Conservation (phyloP, 2,329 filamentous ascomycete species). For the Fusarium cicatricum region DNA sequence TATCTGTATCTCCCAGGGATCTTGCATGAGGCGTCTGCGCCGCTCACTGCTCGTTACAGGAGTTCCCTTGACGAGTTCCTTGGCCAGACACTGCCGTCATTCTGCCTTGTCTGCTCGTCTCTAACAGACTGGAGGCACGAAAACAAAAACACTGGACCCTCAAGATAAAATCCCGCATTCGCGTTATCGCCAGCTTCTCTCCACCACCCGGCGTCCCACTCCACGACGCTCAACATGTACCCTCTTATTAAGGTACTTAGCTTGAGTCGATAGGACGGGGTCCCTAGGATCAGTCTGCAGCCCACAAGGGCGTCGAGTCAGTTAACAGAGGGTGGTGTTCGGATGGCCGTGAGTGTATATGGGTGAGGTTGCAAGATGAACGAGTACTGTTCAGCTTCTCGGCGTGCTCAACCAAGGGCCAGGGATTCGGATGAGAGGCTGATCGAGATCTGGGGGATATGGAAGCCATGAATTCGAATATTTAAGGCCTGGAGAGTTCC, state of each 20-base stretch:
- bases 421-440: slow-evolving; percentile 4
- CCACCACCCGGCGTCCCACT: slow-evolving; percentile 30
- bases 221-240: slow-evolving; percentile 8
- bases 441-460: slow-evolving; percentile 2
- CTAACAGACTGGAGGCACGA: slow-evolving; percentile 38
- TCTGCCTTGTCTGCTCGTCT: slow-evolving; percentile 5
- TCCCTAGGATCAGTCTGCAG: slow-evolving; percentile 9
- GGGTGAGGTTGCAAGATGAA: slow-evolving; percentile 10
- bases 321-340: slow-evolving; percentile 29
- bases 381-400: neutral
- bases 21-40: slow-evolving; percentile 15
- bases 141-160: slow-evolving; percentile 40
- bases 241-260: slow-evolving; percentile 19
- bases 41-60: slow-evolving; percentile 2
- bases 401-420: neutral
- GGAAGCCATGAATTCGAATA: slow-evolving; percentile 12
- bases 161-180: slow-evolving; percentile 44
- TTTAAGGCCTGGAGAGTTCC: slow-evolving; percentile 29
- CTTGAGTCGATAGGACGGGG: slow-evolving; percentile 18
- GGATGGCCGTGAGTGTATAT: slow-evolving; percentile 14
- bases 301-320: slow-evolving; percentile 28
- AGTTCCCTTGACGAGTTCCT: neutral
- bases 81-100: slow-evolving; percentile 21
- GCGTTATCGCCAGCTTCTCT: slow-evolving; percentile 39
- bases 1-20: slow-evolving; percentile 15